Conservation (phyloP, 2,329 filamentous ascomycete species). For the Fusarium brachygibbosum region DNA sequence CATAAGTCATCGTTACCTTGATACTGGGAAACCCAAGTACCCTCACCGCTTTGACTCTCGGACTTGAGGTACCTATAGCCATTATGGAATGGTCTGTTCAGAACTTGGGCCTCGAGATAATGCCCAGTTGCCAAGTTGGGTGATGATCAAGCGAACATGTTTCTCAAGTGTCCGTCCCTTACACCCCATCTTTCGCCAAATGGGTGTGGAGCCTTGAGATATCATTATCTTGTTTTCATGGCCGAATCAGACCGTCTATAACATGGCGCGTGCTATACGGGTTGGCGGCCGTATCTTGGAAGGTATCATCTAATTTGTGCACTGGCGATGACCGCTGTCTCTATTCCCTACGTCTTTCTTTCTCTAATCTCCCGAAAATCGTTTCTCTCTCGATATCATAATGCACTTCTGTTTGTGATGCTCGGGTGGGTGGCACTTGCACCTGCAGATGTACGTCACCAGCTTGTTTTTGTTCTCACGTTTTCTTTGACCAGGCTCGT, state of each 20-base stretch:
- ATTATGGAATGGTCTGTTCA: not conserved
- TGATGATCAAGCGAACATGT: constrained; percentile 4
- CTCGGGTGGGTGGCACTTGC: constrained; percentile 5
- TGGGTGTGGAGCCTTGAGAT: constrained; percentile 4
- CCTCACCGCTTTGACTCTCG: not conserved
- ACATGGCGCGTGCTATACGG: constrained; percentile 11
- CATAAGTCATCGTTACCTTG: constrained; percentile 6
- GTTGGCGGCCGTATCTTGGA: constrained; percentile 13
- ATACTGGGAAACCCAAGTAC: not conserved
- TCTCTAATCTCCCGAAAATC: constrained; percentile 5
- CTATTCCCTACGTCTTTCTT: not conserved
- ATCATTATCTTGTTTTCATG: constrained; percentile 8
- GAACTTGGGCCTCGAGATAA: not conserved
- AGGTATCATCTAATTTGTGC: constrained; percentile 4
- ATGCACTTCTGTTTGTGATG: constrained; percentile 2
- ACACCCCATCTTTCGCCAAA: constrained; percentile 6
- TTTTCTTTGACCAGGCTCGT: not conserved
- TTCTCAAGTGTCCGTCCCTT: not conserved
- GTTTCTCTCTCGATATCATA: not conserved
- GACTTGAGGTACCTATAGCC: not conserved
- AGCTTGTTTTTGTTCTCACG: constrained; percentile 1
- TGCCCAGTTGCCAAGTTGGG: not conserved
- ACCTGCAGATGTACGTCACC: constrained; percentile 9
- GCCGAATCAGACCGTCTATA: constrained; percentile 18
- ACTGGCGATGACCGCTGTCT: constrained; percentile 9